Conservation (phyloP, 73 alveolate genomes). For the Tetrahymena thermophila region DNA sequence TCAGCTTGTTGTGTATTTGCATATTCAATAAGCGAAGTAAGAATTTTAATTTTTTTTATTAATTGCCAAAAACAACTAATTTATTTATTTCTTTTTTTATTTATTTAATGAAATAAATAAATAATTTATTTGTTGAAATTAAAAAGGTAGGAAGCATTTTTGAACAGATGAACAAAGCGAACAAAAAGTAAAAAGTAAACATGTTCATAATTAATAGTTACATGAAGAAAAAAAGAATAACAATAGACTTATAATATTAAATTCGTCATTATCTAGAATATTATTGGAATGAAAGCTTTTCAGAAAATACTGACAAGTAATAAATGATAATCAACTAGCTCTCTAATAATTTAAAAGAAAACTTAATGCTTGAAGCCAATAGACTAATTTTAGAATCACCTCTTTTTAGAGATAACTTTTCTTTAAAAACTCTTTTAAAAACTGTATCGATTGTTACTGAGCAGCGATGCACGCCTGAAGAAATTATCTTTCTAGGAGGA, state of each 20-base stretch:
- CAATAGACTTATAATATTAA: background rate
- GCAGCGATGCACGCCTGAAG: background rate
- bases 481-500: background rate
- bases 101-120: too few relatives aligned
- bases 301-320: background rate
- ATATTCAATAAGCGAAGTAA: conserved; percentile 5
- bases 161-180: conserved; percentile 1
- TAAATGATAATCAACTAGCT: background rate
- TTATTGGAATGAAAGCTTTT: background rate
- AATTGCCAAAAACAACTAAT: background rate
- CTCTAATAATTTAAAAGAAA: background rate
- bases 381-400: background rate
- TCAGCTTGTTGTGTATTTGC: conserved; percentile 28
- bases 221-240: conserved; percentile 5
- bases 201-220: background rate
- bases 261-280: conserved; percentile 1
- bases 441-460: background rate
- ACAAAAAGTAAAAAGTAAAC: background rate
- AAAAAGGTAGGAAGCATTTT: conserved; percentile 9
- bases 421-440: background rate
- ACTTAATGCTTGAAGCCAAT: background rate
- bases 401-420: conserved; percentile 10
- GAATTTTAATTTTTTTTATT: background rate
- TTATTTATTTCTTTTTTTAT: too few relatives aligned
- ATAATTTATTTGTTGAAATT: too few relatives aligned